These are phyloP conservation scores for Eucalyptus victrix DNA, from an alignment of 345 rosid genomes.

Conservation along the genomic window DNA sequence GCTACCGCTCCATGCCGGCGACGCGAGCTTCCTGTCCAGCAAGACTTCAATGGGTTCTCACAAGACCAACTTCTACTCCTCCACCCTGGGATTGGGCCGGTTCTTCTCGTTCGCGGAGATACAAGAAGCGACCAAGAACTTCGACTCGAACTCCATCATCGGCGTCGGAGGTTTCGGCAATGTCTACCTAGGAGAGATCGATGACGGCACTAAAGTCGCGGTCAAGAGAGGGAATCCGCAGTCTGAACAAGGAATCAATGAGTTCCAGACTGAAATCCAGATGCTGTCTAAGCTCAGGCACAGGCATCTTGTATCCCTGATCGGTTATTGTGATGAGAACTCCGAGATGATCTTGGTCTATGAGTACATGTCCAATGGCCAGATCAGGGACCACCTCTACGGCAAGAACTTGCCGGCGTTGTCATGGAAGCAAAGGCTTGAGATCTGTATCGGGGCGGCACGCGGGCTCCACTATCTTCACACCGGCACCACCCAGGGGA, in stretches of 20 bases:
- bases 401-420: constrained; percentile 23
- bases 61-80: constrained; percentile 1
- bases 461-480: constrained; percentile 37
- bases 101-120: constrained; percentile 1
- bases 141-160: background rate
- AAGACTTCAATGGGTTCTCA: constrained; percentile 3
- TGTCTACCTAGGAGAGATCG: constrained; percentile 24
- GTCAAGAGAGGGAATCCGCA: constrained; percentile 42
- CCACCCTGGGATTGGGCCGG: constrained; percentile 1
- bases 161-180: constrained; percentile 43
- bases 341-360: constrained; percentile 35
- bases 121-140: constrained; percentile 2
- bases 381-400: constrained; percentile 24
- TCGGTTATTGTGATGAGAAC: constrained; percentile 35
- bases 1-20: constrained; percentile 1
- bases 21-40: background rate
- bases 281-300: constrained; percentile 46
- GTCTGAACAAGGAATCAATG: constrained; percentile 33
- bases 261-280: constrained; percentile 37
- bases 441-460: constrained; percentile 33
- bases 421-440: constrained; percentile 32
- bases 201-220: constrained; percentile 26
- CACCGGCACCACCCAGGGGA: constrained; percentile 34
- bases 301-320: constrained; percentile 31
- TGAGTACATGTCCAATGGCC: constrained; percentile 40